Evolutionary conservation across 495 filamentous ascomycete genomes (phyloP).

Genomic region (Xylaria sp.): DNA sequence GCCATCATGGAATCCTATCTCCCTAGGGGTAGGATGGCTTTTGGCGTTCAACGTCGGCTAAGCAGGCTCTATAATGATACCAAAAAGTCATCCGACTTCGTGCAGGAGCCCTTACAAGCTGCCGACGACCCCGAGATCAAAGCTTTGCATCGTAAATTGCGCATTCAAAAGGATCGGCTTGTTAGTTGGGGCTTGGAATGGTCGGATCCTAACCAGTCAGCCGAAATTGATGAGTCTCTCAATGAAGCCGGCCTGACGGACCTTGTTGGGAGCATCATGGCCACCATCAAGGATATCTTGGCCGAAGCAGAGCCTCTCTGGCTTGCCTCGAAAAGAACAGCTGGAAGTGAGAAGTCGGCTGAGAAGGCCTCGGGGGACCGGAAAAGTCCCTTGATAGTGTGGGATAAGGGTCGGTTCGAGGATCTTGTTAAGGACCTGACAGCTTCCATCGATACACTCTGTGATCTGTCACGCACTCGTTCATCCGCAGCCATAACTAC

Average conservation of each 20-base stretch:
- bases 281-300: slow-evolving; percentile 84
- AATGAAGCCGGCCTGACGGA: slow-evolving; percentile 85
- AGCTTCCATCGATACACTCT: slow-evolving; percentile 85
- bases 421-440: slow-evolving; percentile 80
- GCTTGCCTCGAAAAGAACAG: slow-evolving; percentile 54
- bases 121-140: slow-evolving; percentile 62
- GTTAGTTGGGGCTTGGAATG: slow-evolving; percentile 91
- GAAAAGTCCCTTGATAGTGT: slow-evolving; percentile 56
- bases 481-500: slow-evolving; percentile 50
- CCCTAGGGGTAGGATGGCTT: slow-evolving; percentile 52
- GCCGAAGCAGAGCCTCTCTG: slow-evolving; percentile 85
- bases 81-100: slow-evolving; percentile 84
- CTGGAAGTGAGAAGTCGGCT: slow-evolving; percentile 50
- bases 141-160: slow-evolving; percentile 62
- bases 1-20: slow-evolving; percentile 56
- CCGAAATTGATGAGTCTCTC: slow-evolving; percentile 86
- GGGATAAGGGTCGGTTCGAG: slow-evolving; percentile 68
- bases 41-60: slow-evolving; percentile 71
- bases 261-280: slow-evolving; percentile 87
- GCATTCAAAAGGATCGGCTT: slow-evolving; percentile 75
- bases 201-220: slow-evolving; percentile 72
- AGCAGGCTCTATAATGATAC: slow-evolving; percentile 93
- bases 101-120: slow-evolving; percentile 71
- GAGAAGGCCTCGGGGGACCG: slow-evolving; percentile 50
- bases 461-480: slow-evolving; percentile 80